These are phyloP conservation scores for Ricinus communis DNA, from an alignment of 345 rosid genomes.

Conservation along the genomic window DNA sequence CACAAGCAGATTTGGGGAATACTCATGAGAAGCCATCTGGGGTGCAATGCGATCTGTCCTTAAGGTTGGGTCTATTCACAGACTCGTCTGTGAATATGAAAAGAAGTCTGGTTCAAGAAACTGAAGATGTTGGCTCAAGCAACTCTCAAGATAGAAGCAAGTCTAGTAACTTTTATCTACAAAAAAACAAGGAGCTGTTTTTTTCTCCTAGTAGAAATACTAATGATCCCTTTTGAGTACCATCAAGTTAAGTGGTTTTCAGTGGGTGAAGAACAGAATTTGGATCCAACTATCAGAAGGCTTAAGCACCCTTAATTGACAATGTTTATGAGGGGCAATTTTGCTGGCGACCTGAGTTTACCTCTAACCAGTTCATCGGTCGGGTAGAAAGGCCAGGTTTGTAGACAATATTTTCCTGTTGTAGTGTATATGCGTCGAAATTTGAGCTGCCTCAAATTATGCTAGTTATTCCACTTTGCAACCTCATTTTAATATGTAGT, in stretches of 20 bases:
- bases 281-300: conserved; percentile 45
- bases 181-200: conserved; percentile 50
- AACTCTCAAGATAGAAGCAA: conserved; percentile 35
- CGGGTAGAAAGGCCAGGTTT: conserved; percentile 45
- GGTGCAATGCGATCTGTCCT: conserved; percentile 69
- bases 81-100: conserved; percentile 43
- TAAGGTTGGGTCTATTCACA: conserved; percentile 68
- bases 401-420: conserved; percentile 38
- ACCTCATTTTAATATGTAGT: conserved; percentile 23
- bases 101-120: conserved; percentile 42
- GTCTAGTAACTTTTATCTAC: conserved; percentile 24
- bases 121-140: conserved; percentile 33
- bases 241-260: conserved; percentile 35
- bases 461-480: conserved; percentile 27
- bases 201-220: conserved; percentile 55
- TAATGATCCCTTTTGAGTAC: conserved; percentile 34
- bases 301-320: conserved; percentile 46
- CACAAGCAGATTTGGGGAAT: conserved; percentile 28
- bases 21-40: conserved; percentile 34
- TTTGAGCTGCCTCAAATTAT: conserved; percentile 28
- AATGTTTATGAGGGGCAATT: conserved; percentile 40
- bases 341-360: conserved; percentile 36
- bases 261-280: conserved; percentile 35
- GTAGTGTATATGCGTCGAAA: conserved; percentile 32
- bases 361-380: conserved; percentile 33